A percentile compares a stretch with the other conserved stretches of the same genome.
Evolutionary conservation across 2,329 filamentous ascomycete genomes (phyloP).

Genomic region (Coniochaeta hoffmannii): DNA sequence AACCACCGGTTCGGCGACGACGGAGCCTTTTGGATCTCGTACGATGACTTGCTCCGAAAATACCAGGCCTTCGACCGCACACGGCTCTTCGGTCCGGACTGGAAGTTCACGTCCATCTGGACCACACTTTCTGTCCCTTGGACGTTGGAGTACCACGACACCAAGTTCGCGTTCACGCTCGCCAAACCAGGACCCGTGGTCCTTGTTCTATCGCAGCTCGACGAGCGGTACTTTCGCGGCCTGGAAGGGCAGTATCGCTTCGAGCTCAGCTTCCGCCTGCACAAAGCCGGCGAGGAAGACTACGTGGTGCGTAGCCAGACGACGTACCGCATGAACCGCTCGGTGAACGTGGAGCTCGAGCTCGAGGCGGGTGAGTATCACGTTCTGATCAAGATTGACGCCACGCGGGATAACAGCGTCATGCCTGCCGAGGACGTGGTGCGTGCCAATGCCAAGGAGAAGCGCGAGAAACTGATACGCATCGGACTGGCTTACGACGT

Average conservation of each 20-base stretch:
- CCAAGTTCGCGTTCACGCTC: conserved; percentile 51
- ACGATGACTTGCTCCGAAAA: conserved; percentile 54
- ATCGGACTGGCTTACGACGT: conserved; percentile 53
- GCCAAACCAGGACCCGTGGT: conserved; percentile 50
- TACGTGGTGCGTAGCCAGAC: conserved; percentile 53
- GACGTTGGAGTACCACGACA: conserved; percentile 53
- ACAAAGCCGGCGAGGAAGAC: conserved; percentile 42
- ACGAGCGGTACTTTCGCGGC: conserved; percentile 54
- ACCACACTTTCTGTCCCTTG: conserved; percentile 55
- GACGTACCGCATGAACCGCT: conserved; percentile 51
- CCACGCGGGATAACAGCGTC: conserved; percentile 32
- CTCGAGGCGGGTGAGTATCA: conserved; percentile 50
- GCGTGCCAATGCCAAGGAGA: conserved; percentile 38
- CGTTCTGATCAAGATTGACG: conserved; percentile 49
- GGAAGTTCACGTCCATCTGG: conserved; percentile 53
- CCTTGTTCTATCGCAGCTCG: conserved; percentile 54
- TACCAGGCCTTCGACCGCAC: conserved; percentile 56
- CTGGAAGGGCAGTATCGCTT: conserved; percentile 50
- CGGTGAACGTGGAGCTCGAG: conserved; percentile 48
- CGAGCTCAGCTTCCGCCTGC: conserved; percentile 31
- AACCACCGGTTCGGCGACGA: conserved; percentile 54
- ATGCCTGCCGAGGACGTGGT: conserved; percentile 50
- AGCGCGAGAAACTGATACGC: conserved; percentile 52
- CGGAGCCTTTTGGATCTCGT: conserved; percentile 58
- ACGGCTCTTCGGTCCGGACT: conserved; percentile 51